Evolutionary conservation across 331 rosid genomes (phyloP).

Genomic region (Cydonia oblonga): DNA sequence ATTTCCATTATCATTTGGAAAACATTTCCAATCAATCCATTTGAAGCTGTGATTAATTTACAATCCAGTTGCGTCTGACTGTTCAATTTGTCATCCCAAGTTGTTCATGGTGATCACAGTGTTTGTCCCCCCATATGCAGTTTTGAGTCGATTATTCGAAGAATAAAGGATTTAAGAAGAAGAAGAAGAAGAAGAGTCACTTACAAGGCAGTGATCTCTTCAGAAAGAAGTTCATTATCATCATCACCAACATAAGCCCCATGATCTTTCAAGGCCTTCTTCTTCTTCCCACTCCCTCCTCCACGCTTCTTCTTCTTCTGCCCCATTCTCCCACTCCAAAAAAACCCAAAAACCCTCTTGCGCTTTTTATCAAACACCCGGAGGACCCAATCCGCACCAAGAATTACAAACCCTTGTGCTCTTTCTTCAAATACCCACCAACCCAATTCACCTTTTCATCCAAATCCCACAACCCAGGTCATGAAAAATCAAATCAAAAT

Average conservation of each 20-base stretch:
- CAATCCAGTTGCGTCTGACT: not conserved
- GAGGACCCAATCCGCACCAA: too few relatives aligned
- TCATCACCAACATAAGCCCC: too few relatives aligned
- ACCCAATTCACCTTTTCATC: not conserved
- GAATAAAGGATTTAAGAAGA: not conserved
- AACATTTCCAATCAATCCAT: not conserved
- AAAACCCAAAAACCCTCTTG: too few relatives aligned
- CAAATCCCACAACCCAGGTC: not conserved
- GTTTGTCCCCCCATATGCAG: not conserved
- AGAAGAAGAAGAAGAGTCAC: not conserved
- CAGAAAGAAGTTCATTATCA: too few relatives aligned
- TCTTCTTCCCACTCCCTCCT: conserved; percentile 13
- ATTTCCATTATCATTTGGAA: not conserved
- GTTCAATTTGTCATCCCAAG: not conserved
- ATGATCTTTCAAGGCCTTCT: too few relatives aligned
- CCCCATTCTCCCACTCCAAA: too few relatives aligned
- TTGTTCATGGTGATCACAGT: not conserved
- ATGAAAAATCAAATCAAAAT: not conserved
- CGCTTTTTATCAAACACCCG: too few relatives aligned
- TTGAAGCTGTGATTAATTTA: not conserved
- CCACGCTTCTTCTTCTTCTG: too few relatives aligned
- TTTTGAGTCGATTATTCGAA: not conserved
- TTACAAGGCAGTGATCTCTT: conserved; percentile 86
- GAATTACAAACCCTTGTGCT: not conserved
- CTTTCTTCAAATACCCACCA: not conserved